Conservation (phyloP, 2,329 filamentous ascomycete species). For the Trichoderma sp. region DNA sequence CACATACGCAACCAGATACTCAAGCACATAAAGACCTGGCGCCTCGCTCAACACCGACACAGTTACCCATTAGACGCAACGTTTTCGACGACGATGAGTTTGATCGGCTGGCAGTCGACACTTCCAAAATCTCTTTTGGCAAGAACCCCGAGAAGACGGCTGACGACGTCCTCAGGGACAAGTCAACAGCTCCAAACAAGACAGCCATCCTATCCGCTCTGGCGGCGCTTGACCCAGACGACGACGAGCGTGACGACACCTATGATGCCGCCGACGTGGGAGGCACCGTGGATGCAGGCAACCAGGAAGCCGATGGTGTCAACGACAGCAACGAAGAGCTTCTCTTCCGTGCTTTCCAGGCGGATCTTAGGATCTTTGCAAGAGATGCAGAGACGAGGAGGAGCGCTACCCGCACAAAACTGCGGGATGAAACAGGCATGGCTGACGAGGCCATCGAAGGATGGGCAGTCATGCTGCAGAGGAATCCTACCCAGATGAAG, state of each 20-base stretch:
- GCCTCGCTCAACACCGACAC: constrained; percentile 58
- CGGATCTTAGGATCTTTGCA: constrained; percentile 63
- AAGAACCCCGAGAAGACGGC: constrained; percentile 65
- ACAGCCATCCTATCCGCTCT: constrained; percentile 86
- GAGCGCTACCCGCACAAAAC: constrained; percentile 56
- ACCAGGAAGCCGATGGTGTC: constrained; percentile 50
- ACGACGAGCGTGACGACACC: constrained; percentile 95
- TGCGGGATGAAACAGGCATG: constrained; percentile 80
- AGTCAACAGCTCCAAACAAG: constrained; percentile 66
- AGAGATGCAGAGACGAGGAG: constrained; percentile 70
- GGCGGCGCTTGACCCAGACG: constrained; percentile 85
- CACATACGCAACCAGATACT: constrained; percentile 26
- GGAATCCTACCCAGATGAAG: constrained; percentile 67
- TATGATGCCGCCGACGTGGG: constrained; percentile 93
- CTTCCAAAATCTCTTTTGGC: constrained; percentile 73
- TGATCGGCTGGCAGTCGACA: constrained; percentile 65
- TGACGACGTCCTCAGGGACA: constrained; percentile 69
- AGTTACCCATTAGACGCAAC: constrained; percentile 63
- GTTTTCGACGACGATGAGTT: constrained; percentile 80
- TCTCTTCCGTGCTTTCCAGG: constrained; percentile 71
- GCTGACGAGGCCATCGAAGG: constrained; percentile 93
- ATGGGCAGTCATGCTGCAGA: constrained; percentile 81
- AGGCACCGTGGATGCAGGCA: constrained; percentile 74
- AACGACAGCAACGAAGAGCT: constrained; percentile 63
- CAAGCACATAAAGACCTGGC: constrained; percentile 43